phyloP scores from a whole-genome alignment of 2,329 filamentous ascomycete genomes.

The Rutstroemia sp. region DNA sequence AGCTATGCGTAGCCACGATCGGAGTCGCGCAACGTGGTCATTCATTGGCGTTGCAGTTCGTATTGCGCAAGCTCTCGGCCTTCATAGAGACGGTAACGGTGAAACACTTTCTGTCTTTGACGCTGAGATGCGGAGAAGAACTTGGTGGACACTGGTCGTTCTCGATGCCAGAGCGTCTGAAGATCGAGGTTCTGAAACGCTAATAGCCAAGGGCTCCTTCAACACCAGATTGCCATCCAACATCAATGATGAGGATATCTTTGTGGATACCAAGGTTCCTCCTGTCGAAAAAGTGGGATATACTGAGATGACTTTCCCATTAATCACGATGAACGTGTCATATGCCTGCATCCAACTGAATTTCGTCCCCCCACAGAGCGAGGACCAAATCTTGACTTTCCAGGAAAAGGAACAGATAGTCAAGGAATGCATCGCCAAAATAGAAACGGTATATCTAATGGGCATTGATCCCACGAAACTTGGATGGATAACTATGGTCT shows the following conservation, averaged over 20 bases:
- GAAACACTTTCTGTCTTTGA: constrained; percentile 41
- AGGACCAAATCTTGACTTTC: not conserved
- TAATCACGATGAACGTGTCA: constrained; percentile 8
- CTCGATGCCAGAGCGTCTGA: constrained; percentile 42
- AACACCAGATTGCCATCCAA: constrained; percentile 43
- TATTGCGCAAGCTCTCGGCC: constrained; percentile 34
- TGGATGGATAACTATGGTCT: not conserved
- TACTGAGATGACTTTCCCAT: constrained; percentile 14
- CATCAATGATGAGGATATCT: constrained; percentile 43
- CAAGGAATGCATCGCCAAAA: constrained; percentile 1
- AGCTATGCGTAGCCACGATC: constrained; percentile 9
- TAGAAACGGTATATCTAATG: constrained; percentile 2
- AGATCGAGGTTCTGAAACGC: constrained; percentile 40
- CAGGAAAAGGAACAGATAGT: constrained; percentile 9
- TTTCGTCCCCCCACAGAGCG: constrained; percentile 2
- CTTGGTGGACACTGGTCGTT: constrained; percentile 43
- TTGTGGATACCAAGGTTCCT: not conserved
- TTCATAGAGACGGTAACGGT: constrained; percentile 43
- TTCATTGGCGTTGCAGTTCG: constrained; percentile 32
- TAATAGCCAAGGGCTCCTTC: constrained; percentile 36
- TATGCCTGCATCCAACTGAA: constrained; percentile 5
- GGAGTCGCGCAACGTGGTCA: constrained; percentile 35
- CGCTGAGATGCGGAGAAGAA: constrained; percentile 42
- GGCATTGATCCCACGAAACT: not conserved
- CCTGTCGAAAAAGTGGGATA: not conserved